These are phyloP conservation scores for Pseudonitzschia multistriata DNA, from an alignment of 108 stramenopile genomes.

Conservation along the genomic window DNA sequence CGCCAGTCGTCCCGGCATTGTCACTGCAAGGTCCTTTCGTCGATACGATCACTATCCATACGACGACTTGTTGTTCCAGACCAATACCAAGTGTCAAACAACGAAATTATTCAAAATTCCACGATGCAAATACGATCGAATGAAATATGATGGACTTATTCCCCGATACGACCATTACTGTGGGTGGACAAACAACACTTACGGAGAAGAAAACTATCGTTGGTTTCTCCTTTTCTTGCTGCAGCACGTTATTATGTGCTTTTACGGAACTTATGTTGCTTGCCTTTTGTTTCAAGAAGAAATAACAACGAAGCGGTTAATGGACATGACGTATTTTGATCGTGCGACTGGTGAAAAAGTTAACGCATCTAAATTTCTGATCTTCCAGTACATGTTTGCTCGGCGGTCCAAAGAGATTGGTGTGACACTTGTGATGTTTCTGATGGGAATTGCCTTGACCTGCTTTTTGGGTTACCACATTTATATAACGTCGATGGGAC, in stretches of 20 bases:
- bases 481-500: conserved; percentile 50
- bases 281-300: conserved; percentile 45
- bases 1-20: conserved; percentile 53
- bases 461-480: conserved; percentile 61
- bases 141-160: conserved; percentile 55
- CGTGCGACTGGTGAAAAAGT: conserved; percentile 61
- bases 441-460: conserved; percentile 61
- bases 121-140: conserved; percentile 80
- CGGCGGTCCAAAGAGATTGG: conserved; percentile 29
- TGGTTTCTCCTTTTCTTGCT: conserved; percentile 79
- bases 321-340: conserved; percentile 70
- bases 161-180: conserved; percentile 90
- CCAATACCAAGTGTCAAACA: conserved; percentile 57
- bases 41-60: conserved; percentile 83
- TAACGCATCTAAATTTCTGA: conserved; percentile 42
- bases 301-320: conserved; percentile 53
- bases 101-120: conserved; percentile 64
- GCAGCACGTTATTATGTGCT: conserved; percentile 76
- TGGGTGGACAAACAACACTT: conserved; percentile 82
- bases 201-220: conserved; percentile 90
- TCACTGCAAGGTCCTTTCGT: conserved; percentile 54
- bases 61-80: conserved; percentile 70
- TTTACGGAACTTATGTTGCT: conserved; percentile 60
- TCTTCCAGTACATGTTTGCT: conserved; percentile 68
- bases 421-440: conserved; percentile 46